These are phyloP conservation scores for Leptoxyphium fumago DNA, from an alignment of 2,329 filamentous ascomycete genomes.

Conservation along the genomic window DNA sequence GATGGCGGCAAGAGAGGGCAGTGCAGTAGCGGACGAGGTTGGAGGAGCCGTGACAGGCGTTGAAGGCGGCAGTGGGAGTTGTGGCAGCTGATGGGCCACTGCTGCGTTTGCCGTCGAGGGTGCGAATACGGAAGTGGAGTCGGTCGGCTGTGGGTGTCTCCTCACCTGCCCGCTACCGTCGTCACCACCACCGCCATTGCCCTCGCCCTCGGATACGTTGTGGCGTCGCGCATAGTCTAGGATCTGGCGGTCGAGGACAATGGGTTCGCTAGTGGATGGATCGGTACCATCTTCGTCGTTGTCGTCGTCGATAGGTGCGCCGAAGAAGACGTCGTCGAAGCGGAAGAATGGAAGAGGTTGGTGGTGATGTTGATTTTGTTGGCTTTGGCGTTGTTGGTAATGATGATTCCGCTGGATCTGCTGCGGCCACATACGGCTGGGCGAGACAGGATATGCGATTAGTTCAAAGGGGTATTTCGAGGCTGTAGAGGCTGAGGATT, in stretches of 20 bases:
- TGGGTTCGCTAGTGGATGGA: conserved; percentile 7
- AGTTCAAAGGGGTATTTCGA: background rate
- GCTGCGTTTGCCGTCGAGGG: background rate
- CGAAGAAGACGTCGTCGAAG: conserved; percentile 17
- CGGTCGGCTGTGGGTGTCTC: background rate
- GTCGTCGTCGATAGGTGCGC: conserved; percentile 8
- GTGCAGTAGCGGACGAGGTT: background rate
- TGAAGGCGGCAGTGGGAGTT: background rate
- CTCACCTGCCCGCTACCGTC: background rate
- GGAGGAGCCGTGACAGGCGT: background rate
- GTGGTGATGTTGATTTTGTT: conserved; percentile 1
- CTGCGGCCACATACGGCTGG: no score
- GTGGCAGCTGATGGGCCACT: background rate
- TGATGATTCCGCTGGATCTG: background rate
- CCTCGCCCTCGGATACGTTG: background rate
- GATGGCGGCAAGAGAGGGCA: conserved; percentile 10
- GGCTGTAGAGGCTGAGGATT: background rate
- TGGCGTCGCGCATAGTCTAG: conserved; percentile 15
- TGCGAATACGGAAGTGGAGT: background rate
- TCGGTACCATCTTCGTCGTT: conserved; percentile 9
- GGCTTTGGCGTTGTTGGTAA: background rate
- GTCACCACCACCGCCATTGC: no score
- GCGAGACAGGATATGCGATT: no score
- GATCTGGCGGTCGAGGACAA: conserved; percentile 21
- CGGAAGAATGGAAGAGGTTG: conserved; percentile 9